Conservation (phyloP, 495 filamentous ascomycete genomes). For the Tuber calosporum region DNA sequence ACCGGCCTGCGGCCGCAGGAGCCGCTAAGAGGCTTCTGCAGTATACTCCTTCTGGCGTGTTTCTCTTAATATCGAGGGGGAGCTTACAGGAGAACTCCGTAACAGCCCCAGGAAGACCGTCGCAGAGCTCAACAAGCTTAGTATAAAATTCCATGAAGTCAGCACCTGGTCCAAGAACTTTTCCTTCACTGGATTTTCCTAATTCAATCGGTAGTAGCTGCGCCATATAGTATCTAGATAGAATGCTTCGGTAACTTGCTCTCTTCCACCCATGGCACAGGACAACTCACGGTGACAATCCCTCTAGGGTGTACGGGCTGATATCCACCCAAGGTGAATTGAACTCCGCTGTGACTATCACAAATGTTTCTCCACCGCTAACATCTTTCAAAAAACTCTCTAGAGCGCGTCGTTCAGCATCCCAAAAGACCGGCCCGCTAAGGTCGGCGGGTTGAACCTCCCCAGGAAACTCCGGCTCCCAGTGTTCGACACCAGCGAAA, state of each 20-base stretch:
- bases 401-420: not conserved
- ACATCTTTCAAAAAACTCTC: not conserved
- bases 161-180: not conserved
- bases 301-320: not conserved
- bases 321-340: not conserved
- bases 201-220: not conserved
- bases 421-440: not conserved
- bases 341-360: not conserved
- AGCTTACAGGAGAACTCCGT: not conserved
- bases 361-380: not conserved
- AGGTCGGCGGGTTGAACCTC: not conserved
- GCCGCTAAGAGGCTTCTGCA: not conserved
- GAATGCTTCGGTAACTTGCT: not conserved
- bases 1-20: not conserved
- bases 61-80: not conserved
- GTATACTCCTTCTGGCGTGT: not conserved
- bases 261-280: not conserved
- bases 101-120: not conserved
- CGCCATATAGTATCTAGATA: not conserved
- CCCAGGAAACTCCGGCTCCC: not conserved
- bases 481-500: constrained; percentile 11
- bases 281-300: constrained; percentile 4
- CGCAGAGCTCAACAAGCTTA: not conserved
- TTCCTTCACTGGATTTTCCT: not conserved
- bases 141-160: constrained; percentile 1